These are phyloP conservation scores for Eucalyptus viminalis DNA, from an alignment of 345 rosid genomes.

Conservation along the genomic window DNA sequence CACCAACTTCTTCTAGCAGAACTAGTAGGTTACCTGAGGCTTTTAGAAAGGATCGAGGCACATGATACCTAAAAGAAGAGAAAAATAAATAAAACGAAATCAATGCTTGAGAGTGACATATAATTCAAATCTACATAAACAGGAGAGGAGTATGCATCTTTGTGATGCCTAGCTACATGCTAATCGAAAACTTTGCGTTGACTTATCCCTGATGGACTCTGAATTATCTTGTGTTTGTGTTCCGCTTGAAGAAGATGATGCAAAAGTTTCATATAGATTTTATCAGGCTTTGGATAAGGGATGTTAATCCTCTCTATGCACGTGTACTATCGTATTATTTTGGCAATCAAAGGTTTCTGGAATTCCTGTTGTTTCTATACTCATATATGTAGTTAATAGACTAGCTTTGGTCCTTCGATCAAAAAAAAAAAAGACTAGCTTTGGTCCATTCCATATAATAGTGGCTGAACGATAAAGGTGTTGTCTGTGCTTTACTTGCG, in stretches of 20 bases:
- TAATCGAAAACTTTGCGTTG: neutral
- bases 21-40: slow-evolving; percentile 35
- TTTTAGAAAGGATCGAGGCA: slow-evolving; percentile 64
- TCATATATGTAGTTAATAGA: too few species aligned
- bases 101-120: neutral
- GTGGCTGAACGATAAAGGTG: too few species aligned
- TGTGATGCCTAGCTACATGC: neutral
- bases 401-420: too few species aligned
- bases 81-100: neutral
- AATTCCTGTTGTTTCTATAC: too few species aligned
- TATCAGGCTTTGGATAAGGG: neutral
- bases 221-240: neutral
- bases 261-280: neutral
- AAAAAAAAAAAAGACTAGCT: too few species aligned
- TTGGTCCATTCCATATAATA: too few species aligned
- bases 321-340: neutral
- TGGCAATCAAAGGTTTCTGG: neutral
- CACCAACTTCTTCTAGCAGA: slow-evolving; percentile 53
- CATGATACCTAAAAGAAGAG: slow-evolving; percentile 42
- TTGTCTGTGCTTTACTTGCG: too few species aligned
- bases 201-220: neutral
- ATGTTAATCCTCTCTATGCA: neutral
- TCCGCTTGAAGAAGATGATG: neutral
- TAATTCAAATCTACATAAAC: neutral
- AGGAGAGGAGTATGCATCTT: neutral